Conservation (phyloP, 805 yeast species). For the Lachancea cidri region DNA sequence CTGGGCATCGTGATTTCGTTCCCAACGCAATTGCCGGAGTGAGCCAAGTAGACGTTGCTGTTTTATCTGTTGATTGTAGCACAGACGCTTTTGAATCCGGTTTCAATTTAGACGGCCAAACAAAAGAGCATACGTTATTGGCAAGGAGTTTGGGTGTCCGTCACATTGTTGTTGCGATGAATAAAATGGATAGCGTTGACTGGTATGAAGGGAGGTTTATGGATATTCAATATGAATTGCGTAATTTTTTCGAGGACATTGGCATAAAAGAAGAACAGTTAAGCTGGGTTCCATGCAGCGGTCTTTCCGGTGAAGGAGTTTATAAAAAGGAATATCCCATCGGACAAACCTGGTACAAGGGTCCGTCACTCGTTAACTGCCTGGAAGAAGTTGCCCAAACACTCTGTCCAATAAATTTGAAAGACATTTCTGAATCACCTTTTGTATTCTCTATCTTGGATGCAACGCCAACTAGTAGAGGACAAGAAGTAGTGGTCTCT, state of each 20-base stretch:
- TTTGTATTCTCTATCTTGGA: conserved; percentile 64
- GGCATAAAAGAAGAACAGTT: conserved; percentile 81
- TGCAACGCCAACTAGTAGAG: conserved; percentile 45
- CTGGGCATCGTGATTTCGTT: conserved; percentile 98
- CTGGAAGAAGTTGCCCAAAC: conserved; percentile 48
- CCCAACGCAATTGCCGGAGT: conserved; percentile 99
- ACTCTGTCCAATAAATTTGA: conserved; percentile 13
- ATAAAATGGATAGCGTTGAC: conserved; percentile 88
- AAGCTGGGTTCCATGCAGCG: conserved; percentile 89
- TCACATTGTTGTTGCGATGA: conserved; percentile 83
- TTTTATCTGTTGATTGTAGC: conserved; percentile 92
- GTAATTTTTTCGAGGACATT: conserved; percentile 67
- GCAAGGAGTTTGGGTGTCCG: conserved; percentile 97
- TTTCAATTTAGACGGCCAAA: conserved; percentile 96
- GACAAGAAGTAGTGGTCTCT: conserved; percentile 44
- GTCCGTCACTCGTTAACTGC: conserved; percentile 81
- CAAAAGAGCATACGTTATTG: conserved; percentile 92
- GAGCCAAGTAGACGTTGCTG: conserved; percentile 97
- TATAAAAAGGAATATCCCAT: conserved; percentile 64
- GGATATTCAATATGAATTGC: conserved; percentile 81
- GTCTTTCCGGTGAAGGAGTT: conserved; percentile 91
- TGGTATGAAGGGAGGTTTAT: conserved; percentile 92
- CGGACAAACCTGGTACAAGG: conserved; percentile 83
- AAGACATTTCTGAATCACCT: conserved; percentile 33
- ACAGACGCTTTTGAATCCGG: conserved; percentile 99